Evolutionary conservation across 805 yeast species (phyloP), one percentile per base, ranked within the genome.

Genomic region (Cyberlindnera nakhonratchasimensis): DNA sequence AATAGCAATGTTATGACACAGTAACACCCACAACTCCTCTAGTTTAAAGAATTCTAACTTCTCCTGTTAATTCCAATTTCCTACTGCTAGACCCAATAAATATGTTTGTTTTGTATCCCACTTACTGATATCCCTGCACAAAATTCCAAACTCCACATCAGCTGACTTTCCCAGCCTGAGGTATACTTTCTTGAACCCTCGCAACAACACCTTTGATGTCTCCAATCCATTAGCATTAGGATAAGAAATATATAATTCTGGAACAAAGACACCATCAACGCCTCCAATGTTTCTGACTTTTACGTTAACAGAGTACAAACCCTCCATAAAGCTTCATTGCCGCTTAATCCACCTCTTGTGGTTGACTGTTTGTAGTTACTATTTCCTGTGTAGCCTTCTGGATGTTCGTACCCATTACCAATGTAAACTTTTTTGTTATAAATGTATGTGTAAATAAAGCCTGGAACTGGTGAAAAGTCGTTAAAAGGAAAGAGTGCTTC

Each of bases 281-380:
- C 43, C 51, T 2, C 47, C 47, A 25, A 47, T 43, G 33, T 45
- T 48, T 13, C 43, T 45, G 6, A 45, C 33, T 14, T 45, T 32
- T 1, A 34, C 48, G 34, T 45, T 42, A 6, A 48, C 50, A 19
- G 40, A 26, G 34, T 39, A 50, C 34, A 74, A 59, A 62, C 62
- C 33, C 76, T 76, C 82, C 82, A 79, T 29, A 79, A 63, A 0
- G 75, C 80, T 6, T 78, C 79, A 55, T 78, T 77, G 1, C 85
- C 83, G 0, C 82, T 83, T 17, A 72, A 48, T 0, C 75, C 77
- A 17, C 84, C 84, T 4, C 69, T 69, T 13, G 66, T 48, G 4
- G 54, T 36, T 6, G 66, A 63, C 24, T 62, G 63, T 14, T 56
- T 51, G 13, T 43, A 44, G 28, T 40, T 51, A 18, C 60, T 69